These are phyloP conservation scores for Citrus unshiu DNA, from an alignment of 345 rosid species.

Conservation along the genomic window DNA sequence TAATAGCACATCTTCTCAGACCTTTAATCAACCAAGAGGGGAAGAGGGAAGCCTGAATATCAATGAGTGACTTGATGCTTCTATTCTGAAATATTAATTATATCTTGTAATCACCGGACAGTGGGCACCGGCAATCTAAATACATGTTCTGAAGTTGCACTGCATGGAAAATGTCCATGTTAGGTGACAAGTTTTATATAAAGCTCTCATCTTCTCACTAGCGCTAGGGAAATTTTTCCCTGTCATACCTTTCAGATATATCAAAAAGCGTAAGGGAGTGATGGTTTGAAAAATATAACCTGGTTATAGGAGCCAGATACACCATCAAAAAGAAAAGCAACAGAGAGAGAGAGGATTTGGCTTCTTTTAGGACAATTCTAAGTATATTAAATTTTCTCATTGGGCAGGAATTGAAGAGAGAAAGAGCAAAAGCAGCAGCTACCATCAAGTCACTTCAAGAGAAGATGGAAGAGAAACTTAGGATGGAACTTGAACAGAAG, in stretches of 20 bases:
- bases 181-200: background rate
- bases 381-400: slow-evolving; percentile 4
- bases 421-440: slow-evolving; percentile 78
- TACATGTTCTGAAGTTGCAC: background rate
- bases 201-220: no score
- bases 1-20: background rate
- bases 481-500: slow-evolving; percentile 79
- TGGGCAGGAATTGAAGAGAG: slow-evolving; percentile 94
- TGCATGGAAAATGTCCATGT: background rate
- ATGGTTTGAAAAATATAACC: background rate
- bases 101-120: background rate
- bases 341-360: background rate
- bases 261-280: background rate
- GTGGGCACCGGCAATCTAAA: background rate
- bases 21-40: background rate
- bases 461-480: slow-evolving; percentile 79
- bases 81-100: background rate
- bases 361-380: background rate
- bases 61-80: background rate
- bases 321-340: background rate
- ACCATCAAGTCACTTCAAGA: slow-evolving; percentile 77
- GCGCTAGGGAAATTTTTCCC: background rate
- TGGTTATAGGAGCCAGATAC: background rate
- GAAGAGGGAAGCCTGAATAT: background rate
- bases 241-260: background rate